A percentile compares a stretch with the other conserved stretches of the same genome.
Conservation (phyloP, 306 rosid genomes). For the Delonix regia region DNA sequence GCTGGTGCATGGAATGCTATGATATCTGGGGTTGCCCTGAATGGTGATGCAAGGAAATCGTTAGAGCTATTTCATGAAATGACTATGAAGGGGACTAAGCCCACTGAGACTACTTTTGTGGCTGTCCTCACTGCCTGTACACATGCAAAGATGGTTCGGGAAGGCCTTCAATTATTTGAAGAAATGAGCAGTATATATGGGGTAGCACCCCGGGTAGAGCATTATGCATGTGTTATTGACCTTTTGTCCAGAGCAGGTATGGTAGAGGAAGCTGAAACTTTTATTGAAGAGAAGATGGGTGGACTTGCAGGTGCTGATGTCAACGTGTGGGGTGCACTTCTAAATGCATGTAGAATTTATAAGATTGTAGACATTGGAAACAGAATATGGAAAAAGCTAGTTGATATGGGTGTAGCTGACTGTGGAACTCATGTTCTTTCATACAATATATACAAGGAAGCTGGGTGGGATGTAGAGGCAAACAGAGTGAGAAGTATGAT, state of each 20-base stretch:
- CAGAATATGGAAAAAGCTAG: constrained; percentile 70
- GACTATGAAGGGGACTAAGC: background rate
- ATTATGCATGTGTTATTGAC: constrained; percentile 45
- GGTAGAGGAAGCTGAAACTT: constrained; percentile 50
- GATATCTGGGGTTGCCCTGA: constrained; percentile 16
- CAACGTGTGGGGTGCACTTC: constrained; percentile 80
- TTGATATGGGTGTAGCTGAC: constrained; percentile 58
- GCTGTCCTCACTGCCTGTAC: constrained; percentile 20
- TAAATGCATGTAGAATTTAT: constrained; percentile 75
- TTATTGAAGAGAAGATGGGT: constrained; percentile 79
- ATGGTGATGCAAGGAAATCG: constrained; percentile 7
- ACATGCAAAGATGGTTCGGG: constrained; percentile 9
- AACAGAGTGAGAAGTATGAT: constrained; percentile 60
- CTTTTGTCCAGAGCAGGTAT: constrained; percentile 21
- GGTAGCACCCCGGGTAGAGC: constrained; percentile 31
- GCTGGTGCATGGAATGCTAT: constrained; percentile 33
- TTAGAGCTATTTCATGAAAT: constrained; percentile 8
- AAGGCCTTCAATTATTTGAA: constrained; percentile 21
- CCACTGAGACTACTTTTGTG: constrained; percentile 13
- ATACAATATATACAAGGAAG: constrained; percentile 69
- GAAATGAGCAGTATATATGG: constrained; percentile 31
- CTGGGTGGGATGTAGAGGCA: constrained; percentile 81
- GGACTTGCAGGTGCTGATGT: constrained; percentile 61
- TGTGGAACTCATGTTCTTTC: constrained; percentile 75
- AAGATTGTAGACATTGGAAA: constrained; percentile 64